These are phyloP conservation scores for Ophiognomonia clavigignenti-juglandacearum DNA, from an alignment of 2,329 filamentous ascomycete species.

Conservation along the genomic window DNA sequence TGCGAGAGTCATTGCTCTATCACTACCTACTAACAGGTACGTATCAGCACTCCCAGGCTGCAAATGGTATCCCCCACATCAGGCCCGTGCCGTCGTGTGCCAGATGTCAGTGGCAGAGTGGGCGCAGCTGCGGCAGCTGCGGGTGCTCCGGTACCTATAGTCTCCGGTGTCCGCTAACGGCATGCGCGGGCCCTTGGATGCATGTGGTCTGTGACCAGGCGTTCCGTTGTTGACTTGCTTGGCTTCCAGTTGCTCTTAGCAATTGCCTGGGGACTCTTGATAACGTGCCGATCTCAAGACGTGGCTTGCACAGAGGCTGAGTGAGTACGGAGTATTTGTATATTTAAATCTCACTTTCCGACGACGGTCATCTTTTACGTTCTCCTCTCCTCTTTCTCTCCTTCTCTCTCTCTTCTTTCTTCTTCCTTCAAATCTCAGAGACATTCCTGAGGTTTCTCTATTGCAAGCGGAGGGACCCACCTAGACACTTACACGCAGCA, in stretches of 20 bases:
- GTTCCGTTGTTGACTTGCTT: not conserved
- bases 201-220: not conserved
- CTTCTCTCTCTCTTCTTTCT: not conserved
- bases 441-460: not conserved
- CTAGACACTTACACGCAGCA: not conserved
- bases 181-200: not conserved
- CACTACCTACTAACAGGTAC: too few species aligned
- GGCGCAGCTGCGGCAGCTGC: too few species aligned
- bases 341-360: constrained; percentile 5
- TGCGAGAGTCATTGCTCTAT: too few species aligned
- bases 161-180: constrained; percentile 6
- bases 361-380: not conserved
- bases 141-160: too few species aligned
- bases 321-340: constrained; percentile 2
- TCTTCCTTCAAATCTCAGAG: not conserved
- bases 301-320: constrained; percentile 12
- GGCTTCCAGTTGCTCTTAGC: not conserved
- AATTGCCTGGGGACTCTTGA: constrained; percentile 1
- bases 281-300: constrained; percentile 9
- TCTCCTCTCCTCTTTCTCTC: not conserved
- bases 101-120: too few species aligned
- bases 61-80: constrained; percentile 4
- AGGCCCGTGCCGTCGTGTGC: constrained; percentile 15
- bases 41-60: not conserved
- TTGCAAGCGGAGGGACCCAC: not conserved